These are phyloP conservation scores for Penicillium sp. DNA, from an alignment of 2,329 filamentous ascomycete genomes.

Conservation along the genomic window DNA sequence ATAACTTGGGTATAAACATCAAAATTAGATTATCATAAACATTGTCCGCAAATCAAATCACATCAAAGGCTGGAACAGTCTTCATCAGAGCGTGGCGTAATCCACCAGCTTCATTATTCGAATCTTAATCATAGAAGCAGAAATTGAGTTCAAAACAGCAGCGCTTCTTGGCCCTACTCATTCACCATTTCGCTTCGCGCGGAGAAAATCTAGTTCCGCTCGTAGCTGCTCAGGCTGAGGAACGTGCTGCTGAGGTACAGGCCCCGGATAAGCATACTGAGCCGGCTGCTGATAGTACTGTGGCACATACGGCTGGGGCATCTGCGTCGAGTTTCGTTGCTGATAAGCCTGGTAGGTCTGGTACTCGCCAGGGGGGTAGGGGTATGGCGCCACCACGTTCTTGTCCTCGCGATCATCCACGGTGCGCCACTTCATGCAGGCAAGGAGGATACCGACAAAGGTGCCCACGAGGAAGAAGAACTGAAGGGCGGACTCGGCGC, in stretches of 20 bases:
- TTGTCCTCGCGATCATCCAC: constrained; percentile 11
- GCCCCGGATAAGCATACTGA: not conserved
- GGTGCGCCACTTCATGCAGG: constrained; percentile 26
- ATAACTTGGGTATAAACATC: constrained; percentile 5
- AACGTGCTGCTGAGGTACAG: not conserved
- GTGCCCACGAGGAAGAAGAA: constrained; percentile 29
- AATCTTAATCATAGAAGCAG: not conserved
- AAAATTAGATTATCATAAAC: constrained; percentile 9
- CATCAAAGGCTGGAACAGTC: not conserved
- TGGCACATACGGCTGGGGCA: constrained; percentile 7
- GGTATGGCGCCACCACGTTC: constrained; percentile 1
- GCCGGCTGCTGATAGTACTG: constrained; percentile 8
- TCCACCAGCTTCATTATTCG: not conserved
- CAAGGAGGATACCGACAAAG: constrained; percentile 26
- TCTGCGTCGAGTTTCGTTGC: constrained; percentile 7
- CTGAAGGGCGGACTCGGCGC: constrained; percentile 12
- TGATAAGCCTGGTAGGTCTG: constrained; percentile 13
- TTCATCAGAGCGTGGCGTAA: not conserved
- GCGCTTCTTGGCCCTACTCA: not conserved
- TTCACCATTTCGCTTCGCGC: not conserved
- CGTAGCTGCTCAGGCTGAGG: not conserved
- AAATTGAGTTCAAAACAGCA: not conserved
- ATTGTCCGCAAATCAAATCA: constrained; percentile 1
- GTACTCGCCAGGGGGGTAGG: constrained; percentile 5
- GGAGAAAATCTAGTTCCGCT: not conserved